These are phyloP conservation scores for Leucocoprinus sp. DNA, from an alignment of 768 basidiomycete genomes.

Conservation along the genomic window DNA sequence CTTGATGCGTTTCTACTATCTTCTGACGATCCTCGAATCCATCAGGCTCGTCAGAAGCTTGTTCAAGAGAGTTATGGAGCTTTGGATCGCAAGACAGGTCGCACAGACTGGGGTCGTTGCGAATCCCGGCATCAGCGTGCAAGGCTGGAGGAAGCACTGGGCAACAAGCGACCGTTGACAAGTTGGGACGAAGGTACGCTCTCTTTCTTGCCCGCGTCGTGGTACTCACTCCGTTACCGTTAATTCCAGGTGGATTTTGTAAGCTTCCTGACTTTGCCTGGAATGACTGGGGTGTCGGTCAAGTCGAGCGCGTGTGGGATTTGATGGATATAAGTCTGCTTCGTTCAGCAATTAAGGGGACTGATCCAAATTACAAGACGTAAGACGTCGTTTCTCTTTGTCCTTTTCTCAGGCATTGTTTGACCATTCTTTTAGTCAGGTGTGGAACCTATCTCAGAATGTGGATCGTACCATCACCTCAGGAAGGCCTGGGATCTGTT, in stretches of 20 bases:
- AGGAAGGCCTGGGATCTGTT: conserved; percentile 74
- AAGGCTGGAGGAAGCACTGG: conserved; percentile 75
- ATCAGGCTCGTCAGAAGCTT: conserved; percentile 79
- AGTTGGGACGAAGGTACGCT: conserved; percentile 83
- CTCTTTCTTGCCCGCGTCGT: neutral
- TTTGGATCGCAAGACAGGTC: conserved; percentile 59
- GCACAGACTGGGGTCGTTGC: conserved; percentile 87
- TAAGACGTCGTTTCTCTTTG: conserved; percentile 36
- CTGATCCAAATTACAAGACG: conserved; percentile 88
- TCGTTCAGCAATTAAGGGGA: conserved; percentile 68
- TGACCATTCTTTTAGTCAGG: conserved; percentile 42
- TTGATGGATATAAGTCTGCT: conserved; percentile 87
- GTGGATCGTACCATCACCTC: conserved; percentile 88
- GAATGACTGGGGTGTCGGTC: conserved; percentile 89
- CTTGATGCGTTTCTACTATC: conserved; percentile 89
- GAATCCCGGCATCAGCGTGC: conserved; percentile 88
- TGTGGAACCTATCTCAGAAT: conserved; percentile 97
- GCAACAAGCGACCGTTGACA: conserved; percentile 78
- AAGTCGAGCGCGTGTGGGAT: conserved; percentile 94
- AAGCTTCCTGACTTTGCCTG: conserved; percentile 85
- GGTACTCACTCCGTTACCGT: conserved; percentile 7
- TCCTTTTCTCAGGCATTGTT: conserved; percentile 3
- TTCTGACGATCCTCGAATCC: conserved; percentile 86
- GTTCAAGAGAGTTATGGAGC: conserved; percentile 60
- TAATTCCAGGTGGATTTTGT: conserved; percentile 67